phyloP scores from a whole-genome alignment of 345 rosid genomes.

The Lepidium aucheri region DNA sequence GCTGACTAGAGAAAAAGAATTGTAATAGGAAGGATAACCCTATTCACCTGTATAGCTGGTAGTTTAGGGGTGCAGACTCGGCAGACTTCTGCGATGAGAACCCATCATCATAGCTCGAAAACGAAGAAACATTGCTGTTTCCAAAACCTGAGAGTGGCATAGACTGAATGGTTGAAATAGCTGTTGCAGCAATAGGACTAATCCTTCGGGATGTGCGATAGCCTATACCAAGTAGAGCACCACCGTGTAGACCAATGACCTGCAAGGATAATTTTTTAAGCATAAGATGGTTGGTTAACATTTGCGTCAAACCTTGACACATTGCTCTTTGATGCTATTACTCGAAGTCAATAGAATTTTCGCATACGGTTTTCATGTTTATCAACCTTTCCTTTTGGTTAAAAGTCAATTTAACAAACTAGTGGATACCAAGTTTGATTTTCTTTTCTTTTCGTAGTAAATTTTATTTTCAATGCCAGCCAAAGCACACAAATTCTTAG shows the following conservation, averaged over 20 bases:
- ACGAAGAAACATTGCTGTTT: constrained; percentile 66
- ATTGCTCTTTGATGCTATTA: constrained; percentile 1
- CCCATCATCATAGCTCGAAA: constrained; percentile 71
- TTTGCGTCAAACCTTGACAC: constrained; percentile 1
- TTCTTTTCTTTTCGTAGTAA: neutral
- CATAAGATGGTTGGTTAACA: constrained; percentile 13
- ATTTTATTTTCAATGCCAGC: neutral
- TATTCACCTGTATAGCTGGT: constrained; percentile 87
- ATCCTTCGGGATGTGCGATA: constrained; percentile 85
- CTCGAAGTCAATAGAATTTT: neutral
- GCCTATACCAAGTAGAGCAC: constrained; percentile 95
- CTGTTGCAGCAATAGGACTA: constrained; percentile 86
- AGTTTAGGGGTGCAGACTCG: constrained; percentile 79
- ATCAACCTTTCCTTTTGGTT: constrained; percentile 6
- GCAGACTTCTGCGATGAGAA: constrained; percentile 55
- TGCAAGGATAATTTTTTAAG: constrained; percentile 24
- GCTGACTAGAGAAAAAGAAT: neutral
- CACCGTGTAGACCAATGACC: constrained; percentile 95
- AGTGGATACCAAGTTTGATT: neutral
- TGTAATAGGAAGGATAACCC: neutral
- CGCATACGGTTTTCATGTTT: neutral
- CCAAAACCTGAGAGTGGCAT: constrained; percentile 99
- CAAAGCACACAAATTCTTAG: neutral
- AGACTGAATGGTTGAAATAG: constrained; percentile 89
- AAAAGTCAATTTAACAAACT: neutral